Evolutionary conservation across 345 rosid species (phyloP).

Genomic region (Lepidium didymum): DNA sequence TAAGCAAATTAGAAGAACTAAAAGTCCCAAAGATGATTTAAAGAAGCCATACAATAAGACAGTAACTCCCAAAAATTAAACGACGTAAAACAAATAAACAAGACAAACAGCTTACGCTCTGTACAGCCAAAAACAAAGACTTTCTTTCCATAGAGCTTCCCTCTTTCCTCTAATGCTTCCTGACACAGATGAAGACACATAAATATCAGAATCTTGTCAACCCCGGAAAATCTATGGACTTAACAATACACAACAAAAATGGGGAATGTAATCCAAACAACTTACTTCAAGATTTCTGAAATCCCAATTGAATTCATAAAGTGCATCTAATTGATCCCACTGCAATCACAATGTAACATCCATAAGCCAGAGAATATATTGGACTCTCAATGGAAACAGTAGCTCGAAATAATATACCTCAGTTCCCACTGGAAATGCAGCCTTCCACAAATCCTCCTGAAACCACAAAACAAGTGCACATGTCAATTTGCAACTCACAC

Average conservation of each 20-base stretch:
- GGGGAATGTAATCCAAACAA: constrained; percentile 1
- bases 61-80: background rate
- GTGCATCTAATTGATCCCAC: constrained; percentile 88
- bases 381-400: background rate
- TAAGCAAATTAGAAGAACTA: background rate
- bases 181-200: constrained; percentile 27
- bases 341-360: constrained; percentile 22
- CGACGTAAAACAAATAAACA: background rate
- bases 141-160: constrained; percentile 59
- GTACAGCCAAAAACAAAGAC: constrained; percentile 84
- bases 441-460: constrained; percentile 91
- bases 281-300: constrained; percentile 90
- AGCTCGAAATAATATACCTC: constrained; percentile 48
- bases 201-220: constrained; percentile 4
- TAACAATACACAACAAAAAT: background rate
- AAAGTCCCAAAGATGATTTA: background rate
- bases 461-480: constrained; percentile 11
- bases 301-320: constrained; percentile 72
- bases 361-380: constrained; percentile 7
- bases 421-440: constrained; percentile 80
- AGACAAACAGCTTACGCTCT: constrained; percentile 64
- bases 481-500: background rate
- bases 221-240: background rate
- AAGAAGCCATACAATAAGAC: background rate
- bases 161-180: constrained; percentile 91